Percentiles rank a stretch among this genome's conserved stretches.
phyloP scores from a whole-genome alignment of 805 yeast genomes.

The Candida chilensis region DNA sequence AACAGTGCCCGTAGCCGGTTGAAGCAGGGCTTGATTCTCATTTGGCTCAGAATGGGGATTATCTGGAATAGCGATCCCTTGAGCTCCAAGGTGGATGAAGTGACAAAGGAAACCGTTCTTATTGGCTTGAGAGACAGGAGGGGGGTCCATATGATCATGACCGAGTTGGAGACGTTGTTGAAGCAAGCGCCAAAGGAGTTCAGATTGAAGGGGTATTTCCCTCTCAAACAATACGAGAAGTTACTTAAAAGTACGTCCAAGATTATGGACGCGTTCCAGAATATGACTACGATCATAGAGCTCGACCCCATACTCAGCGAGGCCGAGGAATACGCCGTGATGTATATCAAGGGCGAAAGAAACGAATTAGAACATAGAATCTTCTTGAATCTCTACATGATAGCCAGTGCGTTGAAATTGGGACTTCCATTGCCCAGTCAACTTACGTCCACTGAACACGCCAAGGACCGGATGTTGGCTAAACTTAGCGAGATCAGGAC shows the following conservation, averaged over 20 bases:
- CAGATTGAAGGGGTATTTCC: slow-evolving; percentile 67
- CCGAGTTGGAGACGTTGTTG: slow-evolving; percentile 49
- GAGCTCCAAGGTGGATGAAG: slow-evolving; percentile 23
- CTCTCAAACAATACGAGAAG: slow-evolving; percentile 37
- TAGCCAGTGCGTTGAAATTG: slow-evolving; percentile 64
- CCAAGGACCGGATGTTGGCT: slow-evolving; percentile 58
- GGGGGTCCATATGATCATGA: slow-evolving; percentile 45
- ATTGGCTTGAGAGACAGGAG: slow-evolving; percentile 34
- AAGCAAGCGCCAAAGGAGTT: slow-evolving; percentile 71
- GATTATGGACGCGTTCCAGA: slow-evolving; percentile 69
- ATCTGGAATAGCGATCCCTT: slow-evolving; percentile 75
- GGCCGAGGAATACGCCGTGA: slow-evolving; percentile 48
- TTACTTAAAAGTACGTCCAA: slow-evolving; percentile 49
- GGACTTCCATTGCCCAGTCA: slow-evolving; percentile 73
- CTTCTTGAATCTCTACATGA: slow-evolving; percentile 69
- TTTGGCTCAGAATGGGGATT: slow-evolving; percentile 77
- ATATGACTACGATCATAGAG: slow-evolving; percentile 58
- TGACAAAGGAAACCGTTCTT: slow-evolving; percentile 12
- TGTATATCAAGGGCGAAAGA: slow-evolving; percentile 46
- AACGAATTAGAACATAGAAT: slow-evolving; percentile 64
- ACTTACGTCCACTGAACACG: slow-evolving; percentile 70
- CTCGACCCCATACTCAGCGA: slow-evolving; percentile 45
- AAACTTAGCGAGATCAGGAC: slow-evolving; percentile 54
- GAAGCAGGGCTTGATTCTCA: slow-evolving; percentile 51
- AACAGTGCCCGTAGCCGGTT: slow-evolving; percentile 67